Evolutionary conservation across 73 alveolate genomes (phyloP), one percentile per base, ranked within the genome.

Genomic region (Tetrahymena borealis): DNA sequence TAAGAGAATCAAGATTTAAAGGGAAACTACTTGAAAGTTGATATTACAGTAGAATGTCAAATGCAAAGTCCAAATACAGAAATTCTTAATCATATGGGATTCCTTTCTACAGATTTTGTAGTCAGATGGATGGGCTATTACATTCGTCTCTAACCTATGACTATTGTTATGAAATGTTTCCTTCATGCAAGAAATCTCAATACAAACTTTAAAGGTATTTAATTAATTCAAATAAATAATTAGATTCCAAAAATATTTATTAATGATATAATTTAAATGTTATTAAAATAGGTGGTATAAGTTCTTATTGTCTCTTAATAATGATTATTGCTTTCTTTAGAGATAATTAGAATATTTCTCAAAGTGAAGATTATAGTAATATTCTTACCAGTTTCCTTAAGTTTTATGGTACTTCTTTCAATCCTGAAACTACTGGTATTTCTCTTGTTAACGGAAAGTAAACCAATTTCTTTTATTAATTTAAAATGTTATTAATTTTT

Each of bases 31-130:
- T 60, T 60, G 28, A 60, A 60, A n/a, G 93, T 93, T 9, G 95
- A 93, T 85, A 93, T 93, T 39, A 93, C 93, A 24, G 90, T 93
- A 32, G 85, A 60, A 60, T 39, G 90, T 42, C 32, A 93, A 85
- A 79, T 39, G 78, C 20, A 79, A 92, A 90, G 95, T 35, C 93
- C 95, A 24, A 92, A 92, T 13, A 35, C 78, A 33, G 85, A 60
- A 60, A 60, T 60, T 35, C 39, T 39, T 32, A 37, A 39, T 7
- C 95, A 93, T 36, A 79, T 79, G 85, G 95, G 95, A 13, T 85
- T 31, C 37, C 42, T 79, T 39, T 79, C 93, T 20, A 93, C 95
- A 18, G 95, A 93, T 13, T 85, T 79, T 36, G 91, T 91, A n/a
- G 40, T 85, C 33, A 40, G 91, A 85, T 93, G 93, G 95, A 28